phyloP scores from a whole-genome alignment of 495 filamentous ascomycete species.

The Podospora conica region DNA sequence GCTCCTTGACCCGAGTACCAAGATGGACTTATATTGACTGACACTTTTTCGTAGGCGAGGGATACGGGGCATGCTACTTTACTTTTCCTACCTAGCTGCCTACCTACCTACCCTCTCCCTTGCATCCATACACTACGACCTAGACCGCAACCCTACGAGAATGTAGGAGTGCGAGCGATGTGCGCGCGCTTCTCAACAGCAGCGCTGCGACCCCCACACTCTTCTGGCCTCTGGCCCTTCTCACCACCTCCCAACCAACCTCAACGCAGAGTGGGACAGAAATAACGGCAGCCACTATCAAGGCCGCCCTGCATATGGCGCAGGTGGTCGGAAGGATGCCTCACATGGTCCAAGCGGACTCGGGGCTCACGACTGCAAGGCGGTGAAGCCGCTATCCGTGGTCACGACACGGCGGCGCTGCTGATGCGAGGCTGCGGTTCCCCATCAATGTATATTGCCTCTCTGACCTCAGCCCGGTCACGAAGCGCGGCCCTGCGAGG shows the following conservation, averaged over 20 bases:
- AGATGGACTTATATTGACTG: conserved; percentile 14
- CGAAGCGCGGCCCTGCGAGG: neutral
- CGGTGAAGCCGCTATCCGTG: neutral
- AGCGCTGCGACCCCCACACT: conserved; percentile 1
- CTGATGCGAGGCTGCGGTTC: conserved; percentile 2
- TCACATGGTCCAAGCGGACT: conserved; percentile 13
- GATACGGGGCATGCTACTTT: neutral
- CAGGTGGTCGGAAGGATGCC: conserved; percentile 10
- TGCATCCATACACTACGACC: neutral
- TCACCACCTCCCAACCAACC: neutral
- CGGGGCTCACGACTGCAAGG: neutral
- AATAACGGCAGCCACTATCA: neutral
- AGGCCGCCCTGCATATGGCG: neutral
- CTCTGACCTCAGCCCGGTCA: neutral
- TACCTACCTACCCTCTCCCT: neutral
- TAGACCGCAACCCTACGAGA: neutral
- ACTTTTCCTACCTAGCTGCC: neutral
- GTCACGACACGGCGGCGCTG: neutral
- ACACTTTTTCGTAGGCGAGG: neutral
- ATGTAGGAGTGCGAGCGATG: neutral
- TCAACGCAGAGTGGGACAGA: conserved; percentile 8
- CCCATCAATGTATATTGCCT: neutral
- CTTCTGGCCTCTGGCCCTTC: neutral
- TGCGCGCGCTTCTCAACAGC: neutral
- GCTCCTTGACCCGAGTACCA: conserved; percentile 22